These are phyloP conservation scores for Pyrus pyrifolia DNA, from an alignment of 306 rosid species.

Conservation along the genomic window DNA sequence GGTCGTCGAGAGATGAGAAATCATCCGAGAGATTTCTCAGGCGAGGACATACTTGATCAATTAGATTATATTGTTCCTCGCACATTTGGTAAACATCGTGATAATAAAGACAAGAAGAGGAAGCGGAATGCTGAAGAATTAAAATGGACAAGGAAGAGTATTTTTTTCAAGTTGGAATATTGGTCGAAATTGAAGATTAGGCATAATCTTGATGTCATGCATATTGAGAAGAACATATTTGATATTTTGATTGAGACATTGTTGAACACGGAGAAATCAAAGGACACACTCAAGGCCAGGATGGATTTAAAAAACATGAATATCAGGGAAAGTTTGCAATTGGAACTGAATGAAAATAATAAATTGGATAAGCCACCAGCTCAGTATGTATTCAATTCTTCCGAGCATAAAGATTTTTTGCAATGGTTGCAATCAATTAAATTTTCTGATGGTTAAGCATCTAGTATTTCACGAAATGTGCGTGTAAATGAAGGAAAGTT, in stretches of 20 bases:
- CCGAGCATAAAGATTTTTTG: neutral
- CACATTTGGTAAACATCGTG: neutral
- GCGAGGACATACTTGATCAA: neutral
- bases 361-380: neutral
- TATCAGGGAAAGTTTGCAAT: neutral
- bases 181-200: neutral
- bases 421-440: neutral
- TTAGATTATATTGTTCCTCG: neutral
- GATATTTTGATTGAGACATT: neutral
- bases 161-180: neutral
- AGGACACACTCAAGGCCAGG: neutral
- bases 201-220: neutral
- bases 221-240: neutral
- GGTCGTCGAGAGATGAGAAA: neutral
- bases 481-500: neutral
- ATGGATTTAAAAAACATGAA: neutral
- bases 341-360: neutral
- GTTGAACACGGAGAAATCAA: neutral
- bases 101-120: neutral
- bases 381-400: neutral
- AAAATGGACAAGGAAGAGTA: too few species aligned
- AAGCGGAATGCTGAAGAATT: neutral
- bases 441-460: neutral
- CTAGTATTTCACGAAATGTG: neutral
- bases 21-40: neutral